phyloP scores from a whole-genome alignment of 495 filamentous ascomycete genomes.

The Lasiosphaeriaceae sp. region DNA sequence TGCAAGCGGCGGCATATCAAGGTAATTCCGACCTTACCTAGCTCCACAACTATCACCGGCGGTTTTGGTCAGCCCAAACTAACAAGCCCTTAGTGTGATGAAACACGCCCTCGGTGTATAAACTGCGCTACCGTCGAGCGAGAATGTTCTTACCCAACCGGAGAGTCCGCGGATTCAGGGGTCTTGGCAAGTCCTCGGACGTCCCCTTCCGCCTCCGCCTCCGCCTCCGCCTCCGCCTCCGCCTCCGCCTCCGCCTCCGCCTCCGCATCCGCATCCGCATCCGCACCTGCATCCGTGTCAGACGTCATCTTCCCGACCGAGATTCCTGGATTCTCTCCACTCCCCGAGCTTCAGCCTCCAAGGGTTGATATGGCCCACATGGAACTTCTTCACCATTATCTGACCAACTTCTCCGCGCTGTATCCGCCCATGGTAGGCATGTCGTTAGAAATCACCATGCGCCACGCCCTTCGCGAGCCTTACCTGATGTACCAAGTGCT shows the following conservation, averaged over 20 bases:
- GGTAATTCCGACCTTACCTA: constrained; percentile 25
- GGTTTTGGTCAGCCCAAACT: too few relatives aligned
- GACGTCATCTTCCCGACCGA: neutral
- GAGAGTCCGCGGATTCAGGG: neutral
- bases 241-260: neutral
- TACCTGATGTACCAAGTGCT: constrained; percentile 45
- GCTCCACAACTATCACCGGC: too few relatives aligned
- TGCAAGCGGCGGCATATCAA: constrained; percentile 57
- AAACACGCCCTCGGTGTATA: constrained; percentile 30
- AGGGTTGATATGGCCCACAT: constrained; percentile 30
- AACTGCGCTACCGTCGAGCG: constrained; percentile 31
- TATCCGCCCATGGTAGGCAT: constrained; percentile 4
- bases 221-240: neutral
- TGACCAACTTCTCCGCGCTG: constrained; percentile 11
- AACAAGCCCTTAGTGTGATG: constrained; percentile 25
- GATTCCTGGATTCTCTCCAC: constrained; percentile 2
- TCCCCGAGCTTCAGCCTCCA: constrained; percentile 5
- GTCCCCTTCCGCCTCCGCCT: neutral
- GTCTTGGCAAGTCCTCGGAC: neutral
- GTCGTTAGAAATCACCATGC: constrained; percentile 11
- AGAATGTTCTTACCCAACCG: constrained; percentile 21
- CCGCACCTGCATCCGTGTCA: neutral
- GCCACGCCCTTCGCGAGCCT: constrained; percentile 21
- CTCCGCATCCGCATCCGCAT: neutral
- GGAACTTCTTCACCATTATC: constrained; percentile 32